These are phyloP conservation scores for Phaeolepiota aurea DNA, from an alignment of 768 basidiomycete species.

Conservation along the genomic window DNA sequence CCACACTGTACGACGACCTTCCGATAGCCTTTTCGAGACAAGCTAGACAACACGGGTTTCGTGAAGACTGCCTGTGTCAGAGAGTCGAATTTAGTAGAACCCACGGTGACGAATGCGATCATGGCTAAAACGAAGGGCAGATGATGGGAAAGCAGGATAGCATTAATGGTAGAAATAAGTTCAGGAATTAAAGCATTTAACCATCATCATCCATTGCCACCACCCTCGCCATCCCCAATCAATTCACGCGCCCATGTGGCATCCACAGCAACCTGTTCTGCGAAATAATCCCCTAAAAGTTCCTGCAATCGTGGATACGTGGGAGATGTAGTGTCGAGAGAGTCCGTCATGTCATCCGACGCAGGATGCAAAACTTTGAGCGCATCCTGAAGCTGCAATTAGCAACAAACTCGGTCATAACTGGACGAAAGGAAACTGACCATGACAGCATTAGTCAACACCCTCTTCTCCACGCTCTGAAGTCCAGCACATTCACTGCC, in stretches of 20 bases:
- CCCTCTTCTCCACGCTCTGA: slow-evolving; percentile 24
- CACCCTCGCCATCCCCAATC: slow-evolving; percentile 18
- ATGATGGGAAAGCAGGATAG: background rate
- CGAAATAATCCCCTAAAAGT: slow-evolving; percentile 55
- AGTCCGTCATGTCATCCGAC: slow-evolving; percentile 32
- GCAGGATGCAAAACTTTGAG: slow-evolving; percentile 49
- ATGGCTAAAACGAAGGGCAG: slow-evolving; percentile 19
- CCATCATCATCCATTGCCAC: background rate
- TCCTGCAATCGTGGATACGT: slow-evolving; percentile 47
- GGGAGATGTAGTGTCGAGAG: slow-evolving; percentile 40
- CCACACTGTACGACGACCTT: slow-evolving; percentile 74
- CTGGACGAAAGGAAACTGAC: slow-evolving; percentile 24
- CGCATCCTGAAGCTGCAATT: slow-evolving; percentile 38
- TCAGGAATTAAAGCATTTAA: background rate
- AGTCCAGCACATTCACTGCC: slow-evolving; percentile 53
- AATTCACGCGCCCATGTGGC: slow-evolving; percentile 59
- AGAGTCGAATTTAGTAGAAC: slow-evolving; percentile 79
- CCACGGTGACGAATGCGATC: slow-evolving; percentile 75
- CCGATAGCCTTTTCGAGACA: slow-evolving; percentile 48
- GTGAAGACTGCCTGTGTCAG: slow-evolving; percentile 59
- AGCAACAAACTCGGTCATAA: background rate
- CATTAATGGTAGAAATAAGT: background rate
- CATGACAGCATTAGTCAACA: slow-evolving; percentile 53
- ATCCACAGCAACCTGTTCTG: slow-evolving; percentile 46
- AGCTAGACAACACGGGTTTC: slow-evolving; percentile 42